Percentiles rank a stretch among this genome's conserved stretches.
These are phyloP conservation scores for Botrytis byssoidea DNA, from an alignment of 2,329 filamentous ascomycete species.

Conservation along the genomic window DNA sequence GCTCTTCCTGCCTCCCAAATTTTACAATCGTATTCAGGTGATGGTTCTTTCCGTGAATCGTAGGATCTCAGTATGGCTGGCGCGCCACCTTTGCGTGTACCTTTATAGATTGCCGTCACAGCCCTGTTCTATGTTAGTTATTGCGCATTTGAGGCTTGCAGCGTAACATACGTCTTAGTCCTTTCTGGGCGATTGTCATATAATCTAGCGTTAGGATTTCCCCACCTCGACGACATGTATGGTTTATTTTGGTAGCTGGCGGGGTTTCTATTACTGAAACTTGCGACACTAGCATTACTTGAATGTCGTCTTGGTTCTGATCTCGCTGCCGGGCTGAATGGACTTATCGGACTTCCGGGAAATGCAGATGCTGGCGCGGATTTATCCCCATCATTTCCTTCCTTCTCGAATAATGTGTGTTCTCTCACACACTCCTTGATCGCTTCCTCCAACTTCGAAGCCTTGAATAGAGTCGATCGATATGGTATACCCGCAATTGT, in stretches of 20 bases:
- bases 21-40: constrained; percentile 88
- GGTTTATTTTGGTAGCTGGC: constrained; percentile 56
- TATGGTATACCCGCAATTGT: constrained; percentile 95
- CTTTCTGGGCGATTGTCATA: constrained; percentile 84
- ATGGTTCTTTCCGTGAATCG: constrained; percentile 87
- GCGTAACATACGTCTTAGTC: constrained; percentile 77
- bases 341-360: constrained; percentile 43
- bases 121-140: constrained; percentile 56
- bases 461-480: constrained; percentile 92
- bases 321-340: constrained; percentile 38
- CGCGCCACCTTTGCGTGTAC: constrained; percentile 65
- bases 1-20: constrained; percentile 97
- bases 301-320: constrained; percentile 54
- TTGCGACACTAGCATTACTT: constrained; percentile 80
- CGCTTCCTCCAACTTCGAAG: constrained; percentile 89
- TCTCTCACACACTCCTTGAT: constrained; percentile 86
- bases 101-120: constrained; percentile 87
- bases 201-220: constrained; percentile 81
- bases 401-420: constrained; percentile 74
- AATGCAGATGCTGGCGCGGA: constrained; percentile 23
- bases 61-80: constrained; percentile 85
- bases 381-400: constrained; percentile 69
- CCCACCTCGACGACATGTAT: constrained; percentile 57
- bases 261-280: constrained; percentile 69
- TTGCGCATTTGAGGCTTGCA: not conserved